Evolutionary conservation across 148 eudicot genomes (phyloP), one percentile per base, ranked within the genome.

Genomic region (Nepenthes gracilis): DNA sequence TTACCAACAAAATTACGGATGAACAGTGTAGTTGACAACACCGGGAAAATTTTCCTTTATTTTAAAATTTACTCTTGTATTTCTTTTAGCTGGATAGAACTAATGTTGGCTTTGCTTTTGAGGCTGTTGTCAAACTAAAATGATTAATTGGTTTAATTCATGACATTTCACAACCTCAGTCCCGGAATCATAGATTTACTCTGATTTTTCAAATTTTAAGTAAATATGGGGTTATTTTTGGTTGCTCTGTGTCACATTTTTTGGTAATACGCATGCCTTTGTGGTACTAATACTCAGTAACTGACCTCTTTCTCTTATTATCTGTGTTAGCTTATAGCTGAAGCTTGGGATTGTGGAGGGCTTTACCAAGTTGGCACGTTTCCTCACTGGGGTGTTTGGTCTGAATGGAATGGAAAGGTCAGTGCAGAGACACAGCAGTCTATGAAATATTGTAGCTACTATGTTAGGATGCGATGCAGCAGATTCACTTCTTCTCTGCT

Each of bases 301-400:
- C 32, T 47, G 57, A 57, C 59, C 4, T 64, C 33, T 47, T 43
- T 67, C 38, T 57, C 51, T 35, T 63, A 49, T 32, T 58, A 47
- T 55, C 37, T 61, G 60, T 62, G 61, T 69, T 76, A 94, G 99
- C 97, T 94, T 72, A 75, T 94, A 43, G 99, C 99, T 23, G 99
- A 94, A 79, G 97, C 99, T 69, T 94, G 99, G 99, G 99, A 94
- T 66, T 93, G 99, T 72, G 97, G 95, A 63, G 99, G 97, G 62
- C 92, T 89, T 68, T 94, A 94, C 75, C 99, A 94, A 86, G 99
- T 94, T 68, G 99, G 99, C 63, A 67, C 15, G 61, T 94, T 94
- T 78, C 99, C 97, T 15, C 99, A 94, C 67, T 94, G 90, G 89
- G 99, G 97, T 62, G 71, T 94, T 52, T 94, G 99, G 99, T 94